Evolutionary conservation across 2,329 filamentous ascomycete genomes (phyloP).

Genomic region (Ceratocystis cubensis): DNA sequence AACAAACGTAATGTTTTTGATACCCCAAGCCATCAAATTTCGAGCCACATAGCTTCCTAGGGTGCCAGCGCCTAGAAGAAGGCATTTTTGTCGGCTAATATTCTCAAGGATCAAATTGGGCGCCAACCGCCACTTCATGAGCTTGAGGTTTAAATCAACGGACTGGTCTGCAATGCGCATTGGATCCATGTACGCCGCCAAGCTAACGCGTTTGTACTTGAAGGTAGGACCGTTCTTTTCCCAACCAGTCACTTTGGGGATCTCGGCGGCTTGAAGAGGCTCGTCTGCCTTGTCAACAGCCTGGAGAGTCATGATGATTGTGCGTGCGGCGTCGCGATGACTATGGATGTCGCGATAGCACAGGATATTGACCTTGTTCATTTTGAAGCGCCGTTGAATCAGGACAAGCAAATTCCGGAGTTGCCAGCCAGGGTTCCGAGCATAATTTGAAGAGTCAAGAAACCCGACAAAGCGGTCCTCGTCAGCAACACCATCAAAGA

Average conservation of each 20-base stretch:
- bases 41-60: constrained; percentile 87
- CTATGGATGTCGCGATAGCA: constrained; percentile 79
- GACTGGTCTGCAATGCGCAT: constrained; percentile 77
- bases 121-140: constrained; percentile 97
- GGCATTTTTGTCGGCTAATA: constrained; percentile 80
- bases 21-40: constrained; percentile 89
- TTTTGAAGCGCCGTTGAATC: constrained; percentile 66
- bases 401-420: constrained; percentile 79
- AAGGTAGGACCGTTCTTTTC: constrained; percentile 64
- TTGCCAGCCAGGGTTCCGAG: constrained; percentile 81
- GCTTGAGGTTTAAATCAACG: constrained; percentile 88
- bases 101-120: constrained; percentile 75
- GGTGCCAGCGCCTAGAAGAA: constrained; percentile 84
- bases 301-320: constrained; percentile 59
- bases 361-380: constrained; percentile 67
- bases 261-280: constrained; percentile 32
- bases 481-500: constrained; percentile 62
- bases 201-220: constrained; percentile 61
- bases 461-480: constrained; percentile 76
- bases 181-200: constrained; percentile 91
- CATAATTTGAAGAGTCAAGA: constrained; percentile 83
- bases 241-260: constrained; percentile 94
- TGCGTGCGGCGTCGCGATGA: constrained; percentile 66
- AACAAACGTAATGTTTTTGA: constrained; percentile 87
- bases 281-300: constrained; percentile 1